phyloP scores from a whole-genome alignment of 2,329 filamentous ascomycete species.

The Colletotrichum simmondsii region DNA sequence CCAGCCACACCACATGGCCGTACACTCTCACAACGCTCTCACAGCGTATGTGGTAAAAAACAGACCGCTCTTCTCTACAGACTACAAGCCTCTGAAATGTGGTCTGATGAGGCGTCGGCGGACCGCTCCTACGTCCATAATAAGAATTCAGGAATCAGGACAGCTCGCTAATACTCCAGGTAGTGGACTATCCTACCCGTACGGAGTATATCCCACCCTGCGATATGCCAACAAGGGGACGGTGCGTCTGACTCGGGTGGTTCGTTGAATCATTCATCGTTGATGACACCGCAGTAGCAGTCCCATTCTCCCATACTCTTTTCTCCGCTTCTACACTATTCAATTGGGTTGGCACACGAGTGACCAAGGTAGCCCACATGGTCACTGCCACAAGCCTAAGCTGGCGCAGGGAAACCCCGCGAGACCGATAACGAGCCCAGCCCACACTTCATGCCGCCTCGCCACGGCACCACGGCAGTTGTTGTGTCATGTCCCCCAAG shows the following conservation, averaged over 20 bases:
- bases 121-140: background rate
- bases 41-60: background rate
- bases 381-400: background rate
- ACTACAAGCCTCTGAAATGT: background rate
- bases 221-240: background rate
- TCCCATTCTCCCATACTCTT: background rate
- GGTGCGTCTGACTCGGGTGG: slow-evolving; percentile 2
- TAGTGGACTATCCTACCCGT: background rate
- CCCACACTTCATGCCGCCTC: background rate
- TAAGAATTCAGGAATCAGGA: background rate
- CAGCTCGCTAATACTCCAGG: too few relatives aligned
- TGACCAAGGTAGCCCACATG: background rate
- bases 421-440: slow-evolving; percentile 27
- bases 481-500: background rate
- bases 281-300: background rate
- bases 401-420: slow-evolving; percentile 4
- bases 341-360: slow-evolving; percentile 12
- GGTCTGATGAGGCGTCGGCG: background rate
- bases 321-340: background rate
- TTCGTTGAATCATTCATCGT: slow-evolving; percentile 8
- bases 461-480: background rate
- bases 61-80: background rate
- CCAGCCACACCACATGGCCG: background rate
- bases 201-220: background rate
- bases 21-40: background rate